Evolutionary conservation across 139 green algal species (phyloP), one percentile per base, ranked within the genome.

Genomic region (Gonium pectorale): DNA sequence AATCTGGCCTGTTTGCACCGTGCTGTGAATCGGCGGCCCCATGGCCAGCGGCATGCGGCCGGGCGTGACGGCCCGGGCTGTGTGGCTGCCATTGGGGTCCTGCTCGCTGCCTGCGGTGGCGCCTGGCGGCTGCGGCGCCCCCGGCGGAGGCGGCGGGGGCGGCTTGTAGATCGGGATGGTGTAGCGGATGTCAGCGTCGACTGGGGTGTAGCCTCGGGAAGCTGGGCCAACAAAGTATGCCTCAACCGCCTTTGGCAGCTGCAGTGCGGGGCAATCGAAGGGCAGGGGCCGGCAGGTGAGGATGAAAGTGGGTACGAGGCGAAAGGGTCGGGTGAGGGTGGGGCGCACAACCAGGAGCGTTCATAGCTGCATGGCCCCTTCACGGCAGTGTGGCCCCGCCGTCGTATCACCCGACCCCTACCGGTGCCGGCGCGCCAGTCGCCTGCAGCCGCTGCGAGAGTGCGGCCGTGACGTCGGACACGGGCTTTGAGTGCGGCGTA

Each of bases 211-310:
- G 46, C 79, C 79, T 27, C 79, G 79, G 1, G 79, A 19, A 1
- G 31, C 79, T 24, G 79, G 79, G 54, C 79, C 79, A 26, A 29
- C 1, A 43, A 49, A 85, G 79, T 85, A 85, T 2, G 79, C 79
- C 44, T 77, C 79, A 1, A 85, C 43, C 5, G 79, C 79, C 46
- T 74, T 75, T 31, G 79, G 79, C 40, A 85, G 79, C 79, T 85
- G 79, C 41, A 59, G 49, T 13, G 49, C 49, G 15, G 17, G 49
- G 49, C 49, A 17, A 17, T 59, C 17, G 49, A 17, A 59, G 49
- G 15, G 15, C 19, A 27, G 56, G 22, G 31, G 56, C 19, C 22
- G 62, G 62, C 62, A 51, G 35, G 13, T 8, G 54, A 63, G 13
- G 17, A 63, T 63, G 54, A 22, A 63, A 9, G 54, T n/a, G n/a